phyloP scores from a whole-genome alignment of 768 basidiomycete genomes.

The Termitomyces sp. region DNA sequence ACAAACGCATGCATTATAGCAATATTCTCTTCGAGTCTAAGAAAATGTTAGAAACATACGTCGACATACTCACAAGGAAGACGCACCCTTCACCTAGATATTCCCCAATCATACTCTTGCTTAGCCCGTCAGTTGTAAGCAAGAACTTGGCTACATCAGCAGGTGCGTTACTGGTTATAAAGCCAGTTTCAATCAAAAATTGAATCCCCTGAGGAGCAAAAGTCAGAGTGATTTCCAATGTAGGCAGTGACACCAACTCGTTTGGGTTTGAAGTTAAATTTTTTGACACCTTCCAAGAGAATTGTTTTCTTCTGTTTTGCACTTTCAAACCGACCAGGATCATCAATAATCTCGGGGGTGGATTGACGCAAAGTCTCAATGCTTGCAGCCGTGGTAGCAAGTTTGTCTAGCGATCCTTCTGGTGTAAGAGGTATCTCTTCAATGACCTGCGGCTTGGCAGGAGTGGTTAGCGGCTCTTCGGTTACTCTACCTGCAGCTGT shows the following conservation, averaged over 20 bases:
- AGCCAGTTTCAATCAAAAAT: conserved; percentile 84
- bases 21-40: conserved; percentile 83
- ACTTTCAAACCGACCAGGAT: conserved; percentile 88
- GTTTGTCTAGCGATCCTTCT: conserved; percentile 51
- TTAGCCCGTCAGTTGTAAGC: conserved; percentile 84
- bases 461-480: conserved; percentile 33
- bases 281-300: conserved; percentile 89
- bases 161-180: conserved; percentile 70
- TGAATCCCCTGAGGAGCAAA: conserved; percentile 63
- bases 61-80: not conserved
- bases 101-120: conserved; percentile 95
- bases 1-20: conserved; percentile 98
- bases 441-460: conserved; percentile 38
- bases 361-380: conserved; percentile 55
- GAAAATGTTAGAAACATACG: not conserved
- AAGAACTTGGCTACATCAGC: conserved; percentile 82
- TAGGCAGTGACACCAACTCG: conserved; percentile 44
- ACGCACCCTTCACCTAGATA: conserved; percentile 95
- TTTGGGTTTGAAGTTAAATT: conserved; percentile 99
- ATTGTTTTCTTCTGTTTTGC: conserved; percentile 97
- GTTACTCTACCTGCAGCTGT: conserved; percentile 45
- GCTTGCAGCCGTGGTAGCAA: conserved; percentile 42
- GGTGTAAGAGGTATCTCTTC: conserved; percentile 55
- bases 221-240: not conserved
- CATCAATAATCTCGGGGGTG: conserved; percentile 82